These are phyloP conservation scores for Incumbomyces delicatus DNA, from an alignment of 2,329 filamentous ascomycete genomes.

Conservation along the genomic window DNA sequence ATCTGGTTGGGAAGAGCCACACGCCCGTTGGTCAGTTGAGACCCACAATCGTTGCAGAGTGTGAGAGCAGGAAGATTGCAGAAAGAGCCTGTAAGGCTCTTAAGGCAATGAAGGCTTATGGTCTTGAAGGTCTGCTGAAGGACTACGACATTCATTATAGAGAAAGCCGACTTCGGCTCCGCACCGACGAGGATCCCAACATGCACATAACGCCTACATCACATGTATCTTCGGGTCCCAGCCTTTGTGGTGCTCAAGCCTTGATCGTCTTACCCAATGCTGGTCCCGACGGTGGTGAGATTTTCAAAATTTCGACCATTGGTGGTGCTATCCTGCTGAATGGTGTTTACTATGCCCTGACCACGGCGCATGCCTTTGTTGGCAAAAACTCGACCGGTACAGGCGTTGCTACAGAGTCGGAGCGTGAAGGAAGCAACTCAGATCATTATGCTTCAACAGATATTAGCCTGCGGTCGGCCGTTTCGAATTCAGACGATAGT, in stretches of 20 bases:
- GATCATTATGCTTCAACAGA: not conserved
- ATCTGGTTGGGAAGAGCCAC: constrained; percentile 1
- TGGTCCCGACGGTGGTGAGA: not conserved
- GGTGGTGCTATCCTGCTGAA: not conserved
- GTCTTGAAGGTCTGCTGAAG: not conserved
- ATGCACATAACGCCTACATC: not conserved
- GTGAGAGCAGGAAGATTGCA: not conserved
- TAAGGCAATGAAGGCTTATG: not conserved
- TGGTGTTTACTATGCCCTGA: not conserved
- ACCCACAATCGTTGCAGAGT: constrained; percentile 5
- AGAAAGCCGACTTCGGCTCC: not conserved
- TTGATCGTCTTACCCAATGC: not conserved
- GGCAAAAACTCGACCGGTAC: not conserved
- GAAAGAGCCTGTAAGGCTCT: not conserved
- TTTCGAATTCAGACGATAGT: not conserved
- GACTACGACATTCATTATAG: constrained; percentile 1
- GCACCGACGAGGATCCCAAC: not conserved
- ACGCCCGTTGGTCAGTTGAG: not conserved
- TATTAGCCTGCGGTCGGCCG: not conserved
- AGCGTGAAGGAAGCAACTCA: not conserved
- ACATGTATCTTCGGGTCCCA: not conserved
- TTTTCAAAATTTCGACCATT: constrained; percentile 1
- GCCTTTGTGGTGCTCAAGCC: not conserved
- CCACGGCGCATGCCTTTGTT: not conserved
- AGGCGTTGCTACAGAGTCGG: not conserved